Percentiles rank a stretch among this genome's conserved stretches.
Evolutionary conservation across 805 yeast species (phyloP).

Genomic region (Candida ponderosae): DNA sequence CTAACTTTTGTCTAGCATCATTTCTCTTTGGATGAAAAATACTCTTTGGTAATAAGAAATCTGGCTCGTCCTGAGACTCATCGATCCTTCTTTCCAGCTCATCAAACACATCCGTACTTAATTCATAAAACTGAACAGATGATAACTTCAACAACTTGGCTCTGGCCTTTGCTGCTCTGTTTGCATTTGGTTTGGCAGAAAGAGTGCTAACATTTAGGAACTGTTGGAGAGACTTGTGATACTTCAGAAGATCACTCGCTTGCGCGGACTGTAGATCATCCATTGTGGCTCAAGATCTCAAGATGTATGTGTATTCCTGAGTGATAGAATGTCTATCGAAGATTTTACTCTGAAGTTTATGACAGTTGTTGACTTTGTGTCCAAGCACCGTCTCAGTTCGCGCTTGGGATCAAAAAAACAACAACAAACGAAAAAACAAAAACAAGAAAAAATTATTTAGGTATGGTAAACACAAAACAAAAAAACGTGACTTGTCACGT

Average conservation of each 20-base stretch:
- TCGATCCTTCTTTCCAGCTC: conserved; percentile 76
- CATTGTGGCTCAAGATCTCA: too few relatives aligned
- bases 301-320: too few relatives aligned
- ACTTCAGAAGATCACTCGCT: conserved; percentile 9
- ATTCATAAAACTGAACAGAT: conserved; percentile 75
- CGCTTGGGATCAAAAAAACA: too few relatives aligned
- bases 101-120: conserved; percentile 91
- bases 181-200: conserved; percentile 21
- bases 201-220: conserved; percentile 16
- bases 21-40: conserved; percentile 89
- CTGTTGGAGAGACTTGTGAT: conserved; percentile 17
- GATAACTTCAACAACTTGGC: conserved; percentile 79
- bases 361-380: too few relatives aligned
- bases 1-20: conserved; percentile 88
- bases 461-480: too few relatives aligned
- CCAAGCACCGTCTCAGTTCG: too few relatives aligned
- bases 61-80: conserved; percentile 51
- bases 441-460: too few relatives aligned
- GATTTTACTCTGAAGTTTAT: too few relatives aligned
- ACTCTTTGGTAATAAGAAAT: conserved; percentile 58
- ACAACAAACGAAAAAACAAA: too few relatives aligned
- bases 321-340: too few relatives aligned
- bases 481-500: too few relatives aligned
- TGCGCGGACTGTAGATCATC: conserved; percentile 11
- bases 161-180: conserved; percentile 72